These are phyloP conservation scores for Agrostemma githago DNA, from an alignment of 148 eudicot species.

Conservation along the genomic window DNA sequence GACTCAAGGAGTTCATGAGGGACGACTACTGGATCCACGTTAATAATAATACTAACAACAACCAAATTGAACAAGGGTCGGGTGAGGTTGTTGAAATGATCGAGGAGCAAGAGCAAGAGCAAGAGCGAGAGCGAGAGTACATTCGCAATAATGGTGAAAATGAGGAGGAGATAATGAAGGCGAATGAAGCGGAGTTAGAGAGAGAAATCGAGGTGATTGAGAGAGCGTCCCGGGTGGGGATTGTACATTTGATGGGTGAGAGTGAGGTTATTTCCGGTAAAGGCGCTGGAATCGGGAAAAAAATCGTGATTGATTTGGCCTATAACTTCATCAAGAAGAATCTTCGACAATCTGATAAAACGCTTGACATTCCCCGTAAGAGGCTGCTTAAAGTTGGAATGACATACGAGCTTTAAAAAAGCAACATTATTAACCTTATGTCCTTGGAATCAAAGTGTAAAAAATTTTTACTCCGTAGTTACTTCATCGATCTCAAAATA, in stretches of 20 bases:
- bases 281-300: conserved; percentile 41
- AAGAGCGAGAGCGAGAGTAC: neutral
- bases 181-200: conserved; percentile 20
- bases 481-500: no score
- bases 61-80: neutral
- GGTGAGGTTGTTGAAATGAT: conserved; percentile 1
- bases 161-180: conserved; percentile 13
- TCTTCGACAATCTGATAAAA: conserved; percentile 43
- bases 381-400: conserved; percentile 61
- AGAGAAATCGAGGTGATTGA: conserved; percentile 36
- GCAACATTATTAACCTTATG: neutral
- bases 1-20: conserved; percentile 41
- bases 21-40: conserved; percentile 31
- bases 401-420: conserved; percentile 56
- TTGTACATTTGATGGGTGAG: conserved; percentile 59
- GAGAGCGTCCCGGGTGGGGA: conserved; percentile 41
- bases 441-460: neutral
- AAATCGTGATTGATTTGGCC: conserved; percentile 44
- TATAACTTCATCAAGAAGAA: conserved; percentile 53
- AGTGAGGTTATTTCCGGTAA: conserved; percentile 42
- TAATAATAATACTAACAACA: neutral
- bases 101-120: neutral
- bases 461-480: no score
- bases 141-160: conserved; percentile 6
- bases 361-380: conserved; percentile 51